Base-by-base conservation (phyloP, 2,329 filamentous ascomycete species). In the Colletotrichum costaricense region DNA sequence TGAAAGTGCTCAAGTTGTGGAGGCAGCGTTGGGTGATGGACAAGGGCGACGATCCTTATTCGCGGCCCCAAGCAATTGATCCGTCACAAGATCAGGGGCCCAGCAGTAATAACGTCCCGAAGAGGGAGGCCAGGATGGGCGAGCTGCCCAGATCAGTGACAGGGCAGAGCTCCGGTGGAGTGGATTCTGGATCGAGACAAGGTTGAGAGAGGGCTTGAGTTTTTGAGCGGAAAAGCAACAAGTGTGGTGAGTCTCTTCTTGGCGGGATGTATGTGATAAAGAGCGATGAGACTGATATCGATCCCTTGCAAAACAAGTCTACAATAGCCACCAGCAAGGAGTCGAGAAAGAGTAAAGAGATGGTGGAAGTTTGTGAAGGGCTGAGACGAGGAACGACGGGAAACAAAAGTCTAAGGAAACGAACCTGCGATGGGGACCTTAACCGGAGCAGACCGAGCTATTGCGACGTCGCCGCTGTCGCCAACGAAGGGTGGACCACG, bases 1-100 rank as follows among this genome's bases (percentile, higher is more conserved):
- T 42, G 67, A 70, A 55, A 38, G 63, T 57, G 52, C 19, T 64
- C 28, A 22, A 65, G 68, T 63, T 73, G 59, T 69, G 70, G 70
- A 57, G 70, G 67, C 38, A 56, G 46, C 33, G 42, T 30, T 70
- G 67, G 35, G 66, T 52, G 67, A 73, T 49, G 70, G 56, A 70
- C 70, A 70, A 70, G 70, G 70, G 70, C 55, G 70, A 73, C 67
- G 70, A 73, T 73, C 70, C 70, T 73, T 70, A 73, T 73, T 73
- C 70, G 70, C 60, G 70, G 63, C 67, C 67, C 67, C 62, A 71
- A 73, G 70, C 70, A 73, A 46, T 65, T 62, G 67, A 73, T 65
- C 56, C 67, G 70, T 70, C 38, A 49, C 67, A 73, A 67, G 59
- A 24, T 22, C 70, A 73, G 70, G 67, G 60, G 67, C 33, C 54